Percentiles rank a stretch among this genome's conserved stretches.
These are phyloP conservation scores for Plectosphaerella cucumerina DNA, from an alignment of 2,329 filamentous ascomycete species.

Conservation along the genomic window DNA sequence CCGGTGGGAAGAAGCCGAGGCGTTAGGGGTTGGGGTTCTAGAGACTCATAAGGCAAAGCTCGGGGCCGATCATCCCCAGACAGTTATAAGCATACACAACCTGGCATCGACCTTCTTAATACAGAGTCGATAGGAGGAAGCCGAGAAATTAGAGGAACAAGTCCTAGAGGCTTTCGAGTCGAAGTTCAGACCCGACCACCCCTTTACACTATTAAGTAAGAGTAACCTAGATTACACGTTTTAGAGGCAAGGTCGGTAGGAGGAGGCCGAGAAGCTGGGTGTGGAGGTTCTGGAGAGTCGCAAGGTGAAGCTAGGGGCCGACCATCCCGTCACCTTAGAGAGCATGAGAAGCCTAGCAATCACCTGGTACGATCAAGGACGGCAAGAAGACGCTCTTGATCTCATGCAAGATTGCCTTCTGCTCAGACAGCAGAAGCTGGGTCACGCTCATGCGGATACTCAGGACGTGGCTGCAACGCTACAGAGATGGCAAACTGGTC, in stretches of 20 bases:
- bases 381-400: constrained; percentile 4
- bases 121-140: neutral
- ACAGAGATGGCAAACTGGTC: neutral
- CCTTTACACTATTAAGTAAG: neutral
- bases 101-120: neutral
- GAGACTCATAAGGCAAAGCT: constrained; percentile 10
- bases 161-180: neutral
- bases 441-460: too few relatives aligned
- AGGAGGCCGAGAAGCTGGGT: constrained; percentile 10
- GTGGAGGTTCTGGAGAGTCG: constrained; percentile 4
- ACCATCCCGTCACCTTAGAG: constrained; percentile 1
- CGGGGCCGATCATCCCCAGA: constrained; percentile 6
- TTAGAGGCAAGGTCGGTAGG: constrained; percentile 1
- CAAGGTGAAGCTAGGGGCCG: constrained; percentile 6
- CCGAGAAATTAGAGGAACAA: neutral
- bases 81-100: constrained; percentile 1
- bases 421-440: too few relatives aligned
- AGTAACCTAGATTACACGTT: neutral
- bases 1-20: constrained; percentile 4
- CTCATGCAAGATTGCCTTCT: too few relatives aligned
- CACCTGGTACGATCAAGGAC: constrained; percentile 3
- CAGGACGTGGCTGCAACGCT: too few relatives aligned
- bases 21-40: neutral
- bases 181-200: neutral
- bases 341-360: constrained; percentile 6